Conservation (phyloP, 805 yeast species). For the Scheffersomyces stipitis region DNA sequence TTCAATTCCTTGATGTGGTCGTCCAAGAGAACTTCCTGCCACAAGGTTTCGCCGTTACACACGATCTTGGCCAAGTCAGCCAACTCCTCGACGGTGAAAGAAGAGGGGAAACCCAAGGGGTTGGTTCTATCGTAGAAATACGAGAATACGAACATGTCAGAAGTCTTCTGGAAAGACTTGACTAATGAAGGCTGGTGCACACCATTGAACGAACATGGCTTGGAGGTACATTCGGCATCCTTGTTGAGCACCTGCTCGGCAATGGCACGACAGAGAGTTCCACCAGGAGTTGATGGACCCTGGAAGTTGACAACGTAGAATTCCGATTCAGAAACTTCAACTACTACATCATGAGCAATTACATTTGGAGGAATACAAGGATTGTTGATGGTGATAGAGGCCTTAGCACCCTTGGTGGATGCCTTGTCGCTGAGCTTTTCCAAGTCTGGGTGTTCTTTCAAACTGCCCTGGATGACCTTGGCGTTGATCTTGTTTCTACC, state of each 20-base stretch:
- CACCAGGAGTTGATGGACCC: conserved; percentile 62
- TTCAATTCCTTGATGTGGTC: conserved; percentile 65
- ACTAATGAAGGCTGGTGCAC: conserved; percentile 93
- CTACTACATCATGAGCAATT: conserved; percentile 57
- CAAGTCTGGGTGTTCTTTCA: conserved; percentile 28
- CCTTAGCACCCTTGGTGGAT: conserved; percentile 38
- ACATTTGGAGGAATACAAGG: conserved; percentile 90
- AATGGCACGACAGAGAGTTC: conserved; percentile 81
- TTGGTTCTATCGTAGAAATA: conserved; percentile 92
- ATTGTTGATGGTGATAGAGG: conserved; percentile 52
- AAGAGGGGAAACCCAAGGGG: conserved; percentile 92
- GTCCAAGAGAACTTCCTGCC: conserved; percentile 70
- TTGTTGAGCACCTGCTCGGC: conserved; percentile 84
- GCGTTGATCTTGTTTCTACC: conserved; percentile 83
- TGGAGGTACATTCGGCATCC: conserved; percentile 68
- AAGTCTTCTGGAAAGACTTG: conserved; percentile 65
- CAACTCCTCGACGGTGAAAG: conserved; percentile 84
- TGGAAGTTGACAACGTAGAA: conserved; percentile 57
- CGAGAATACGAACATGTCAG: conserved; percentile 88
- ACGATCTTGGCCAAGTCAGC: conserved; percentile 78
- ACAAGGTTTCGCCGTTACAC: conserved; percentile 76
- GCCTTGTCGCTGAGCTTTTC: conserved; percentile 23
- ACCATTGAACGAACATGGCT: conserved; percentile 96
- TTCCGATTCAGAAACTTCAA: conserved; percentile 48
- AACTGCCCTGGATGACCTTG: conserved; percentile 54